Base-by-base conservation (phyloP, 805 yeast genomes). In the Spathaspora sp. region DNA sequence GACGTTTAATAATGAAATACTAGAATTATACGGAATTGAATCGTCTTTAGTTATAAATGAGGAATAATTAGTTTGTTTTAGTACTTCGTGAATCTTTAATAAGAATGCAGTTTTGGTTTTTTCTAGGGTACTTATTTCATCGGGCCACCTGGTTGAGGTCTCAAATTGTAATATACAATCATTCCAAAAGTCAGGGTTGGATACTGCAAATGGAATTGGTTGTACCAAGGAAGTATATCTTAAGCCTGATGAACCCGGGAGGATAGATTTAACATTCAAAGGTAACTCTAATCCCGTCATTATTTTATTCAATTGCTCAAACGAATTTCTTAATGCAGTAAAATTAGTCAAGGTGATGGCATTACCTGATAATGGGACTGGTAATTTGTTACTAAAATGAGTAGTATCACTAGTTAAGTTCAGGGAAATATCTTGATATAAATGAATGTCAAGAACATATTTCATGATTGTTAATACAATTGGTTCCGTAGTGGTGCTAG, bases 71-170 rank as follows among this genome's bases (percentile, higher is more conserved):
- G 84, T 76, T 52, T 74, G 72, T 48, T 82, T 79, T 47, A 77
- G 55, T 6, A 66, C 56, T 39, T 78, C 80, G 53, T 67, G 57
- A 19, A 92, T 80, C 59, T 87, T 87, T 49, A 94, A 65, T 59
- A 93, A 71, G 58, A 94, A 89, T 7, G 98, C 98, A 31, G 96
- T 82, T 63, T 94, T 94, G 14, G 96, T 87, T 61, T 87, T 85
- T 66, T 94, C 98, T 50, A 91, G 70, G 1, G 97, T 91, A 40
- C 77, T 70, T 5, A 90, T 65, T 65, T 94, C 97, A 67, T 89
- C 96, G 2, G 99, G 99, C 99, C 99, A 94, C 65, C 84, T 83
- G n/a, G 81, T 78, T 1, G 97, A 89, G 3, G 88, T 75, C 70
- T 94, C 99, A 66, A 94, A 89, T 67, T 92, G 96, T 38, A 94